Percentiles rank a stretch among this genome's conserved stretches.
Evolutionary conservation across 2,329 filamentous ascomycete genomes (phyloP).

Genomic region (Xylariaceae sp.): DNA sequence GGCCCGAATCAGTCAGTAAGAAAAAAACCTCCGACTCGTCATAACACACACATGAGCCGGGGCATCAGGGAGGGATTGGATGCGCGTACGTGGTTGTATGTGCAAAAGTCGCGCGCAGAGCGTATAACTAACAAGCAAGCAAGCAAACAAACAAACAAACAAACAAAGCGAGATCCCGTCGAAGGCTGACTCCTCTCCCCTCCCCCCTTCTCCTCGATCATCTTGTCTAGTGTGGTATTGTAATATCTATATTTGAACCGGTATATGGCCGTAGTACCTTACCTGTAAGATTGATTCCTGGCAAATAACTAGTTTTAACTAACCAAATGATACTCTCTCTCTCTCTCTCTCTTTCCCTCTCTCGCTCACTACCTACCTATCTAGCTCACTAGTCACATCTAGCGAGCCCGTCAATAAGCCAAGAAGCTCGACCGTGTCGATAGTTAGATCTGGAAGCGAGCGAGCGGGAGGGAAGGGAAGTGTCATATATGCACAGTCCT

Average conservation of each 20-base stretch:
- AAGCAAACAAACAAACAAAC: too few relatives aligned
- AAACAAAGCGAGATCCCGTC: not conserved
- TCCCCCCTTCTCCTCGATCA: too few relatives aligned
- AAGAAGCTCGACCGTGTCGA: not conserved
- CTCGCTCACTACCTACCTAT: too few relatives aligned
- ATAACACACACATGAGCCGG: not conserved
- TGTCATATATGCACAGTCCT: not conserved
- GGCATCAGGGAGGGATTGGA: not conserved
- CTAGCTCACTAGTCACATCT: not conserved
- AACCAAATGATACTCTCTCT: too few relatives aligned
- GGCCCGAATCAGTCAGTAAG: not conserved
- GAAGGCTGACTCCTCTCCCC: not conserved
- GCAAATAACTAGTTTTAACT: too few relatives aligned
- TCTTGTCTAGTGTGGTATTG: not conserved
- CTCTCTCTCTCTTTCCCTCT: not conserved
- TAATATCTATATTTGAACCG: slow-evolving; percentile 2
- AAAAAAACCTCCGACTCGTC: slow-evolving; percentile 1
- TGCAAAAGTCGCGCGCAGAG: too few relatives aligned
- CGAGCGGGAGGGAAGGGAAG: not conserved
- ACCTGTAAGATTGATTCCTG: not conserved
- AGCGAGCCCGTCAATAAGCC: not conserved
- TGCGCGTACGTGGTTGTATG: not conserved
- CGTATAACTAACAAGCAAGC: too few relatives aligned
- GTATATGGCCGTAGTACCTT: not conserved
- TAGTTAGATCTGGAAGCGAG: too few relatives aligned